A percentile compares a stretch with the other conserved stretches of the same genome.
Evolutionary conservation across 108 stramenopile genomes (phyloP).

Genomic region (Nitzschia putrida): DNA sequence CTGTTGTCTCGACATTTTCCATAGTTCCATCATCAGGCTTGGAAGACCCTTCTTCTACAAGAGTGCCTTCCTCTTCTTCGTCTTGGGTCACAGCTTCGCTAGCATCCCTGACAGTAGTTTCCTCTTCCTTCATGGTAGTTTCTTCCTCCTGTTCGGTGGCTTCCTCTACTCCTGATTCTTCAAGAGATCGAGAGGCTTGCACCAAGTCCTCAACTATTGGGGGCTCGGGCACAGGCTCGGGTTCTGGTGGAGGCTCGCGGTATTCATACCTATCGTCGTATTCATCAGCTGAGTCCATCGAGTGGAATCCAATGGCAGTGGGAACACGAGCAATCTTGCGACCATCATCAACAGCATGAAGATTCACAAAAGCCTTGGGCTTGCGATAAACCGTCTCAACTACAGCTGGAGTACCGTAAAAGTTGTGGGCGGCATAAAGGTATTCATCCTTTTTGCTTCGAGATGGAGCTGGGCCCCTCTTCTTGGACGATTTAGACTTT

Average conservation of each 20-base stretch:
- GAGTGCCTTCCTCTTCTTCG: background rate
- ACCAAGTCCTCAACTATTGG: background rate
- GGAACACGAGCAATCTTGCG: conserved; percentile 17
- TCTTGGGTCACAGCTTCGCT: background rate
- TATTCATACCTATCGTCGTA: conserved; percentile 7
- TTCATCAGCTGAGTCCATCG: conserved; percentile 25
- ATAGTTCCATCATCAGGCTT: background rate
- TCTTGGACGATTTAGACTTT: too few species aligned
- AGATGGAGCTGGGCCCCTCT: too few species aligned
- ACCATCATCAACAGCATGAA: conserved; percentile 25
- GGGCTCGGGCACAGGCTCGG: background rate
- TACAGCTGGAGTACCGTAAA: conserved; percentile 13
- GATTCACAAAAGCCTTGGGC: conserved; percentile 19
- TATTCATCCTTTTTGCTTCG: conserved; percentile 5
- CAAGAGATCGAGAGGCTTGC: background rate
- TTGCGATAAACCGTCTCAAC: conserved; percentile 26
- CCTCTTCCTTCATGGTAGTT: background rate
- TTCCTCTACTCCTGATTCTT: background rate
- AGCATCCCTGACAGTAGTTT: background rate
- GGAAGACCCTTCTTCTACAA: background rate
- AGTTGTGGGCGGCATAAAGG: background rate
- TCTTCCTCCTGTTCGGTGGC: background rate
- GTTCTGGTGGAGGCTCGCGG: background rate
- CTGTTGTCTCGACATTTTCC: background rate
- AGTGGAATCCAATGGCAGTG: conserved; percentile 27